Evolutionary conservation across 164 flowering plant species (phyloP).

Genomic region (Paratinospora sagittata): DNA sequence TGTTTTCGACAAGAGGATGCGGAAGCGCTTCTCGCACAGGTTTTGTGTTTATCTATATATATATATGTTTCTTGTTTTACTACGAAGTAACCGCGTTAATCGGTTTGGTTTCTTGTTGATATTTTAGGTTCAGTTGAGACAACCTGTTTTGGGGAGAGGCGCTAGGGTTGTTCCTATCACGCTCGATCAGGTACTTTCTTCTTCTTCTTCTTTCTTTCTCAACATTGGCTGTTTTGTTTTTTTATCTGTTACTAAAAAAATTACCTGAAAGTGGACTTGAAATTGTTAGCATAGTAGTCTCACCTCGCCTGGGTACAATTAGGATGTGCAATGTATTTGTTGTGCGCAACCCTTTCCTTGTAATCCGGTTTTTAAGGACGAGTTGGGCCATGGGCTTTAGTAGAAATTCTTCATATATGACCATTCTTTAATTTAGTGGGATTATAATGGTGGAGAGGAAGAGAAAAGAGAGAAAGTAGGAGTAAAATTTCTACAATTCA

Average conservation of each 20-base stretch:
- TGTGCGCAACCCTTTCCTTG: too few relatives aligned
- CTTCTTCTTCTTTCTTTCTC: not conserved
- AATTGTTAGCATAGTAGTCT: too few relatives aligned
- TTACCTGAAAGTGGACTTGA: not conserved
- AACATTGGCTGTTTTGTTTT: not conserved
- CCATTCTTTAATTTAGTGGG: too few relatives aligned
- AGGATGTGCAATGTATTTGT: too few relatives aligned
- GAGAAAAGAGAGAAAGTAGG: too few relatives aligned
- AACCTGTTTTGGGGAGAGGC: conserved; percentile 44
- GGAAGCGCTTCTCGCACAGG: conserved; percentile 88
- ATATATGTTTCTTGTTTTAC: not conserved
- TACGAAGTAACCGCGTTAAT: not conserved
- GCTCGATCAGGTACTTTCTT: conserved; percentile 69
- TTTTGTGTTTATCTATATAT: conserved; percentile 8
- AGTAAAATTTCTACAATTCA: too few relatives aligned
- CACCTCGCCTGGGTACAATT: too few relatives aligned
- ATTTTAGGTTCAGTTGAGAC: conserved; percentile 57
- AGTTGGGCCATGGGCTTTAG: too few relatives aligned
- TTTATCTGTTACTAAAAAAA: not conserved
- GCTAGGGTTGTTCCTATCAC: conserved; percentile 87
- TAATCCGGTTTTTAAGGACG: too few relatives aligned
- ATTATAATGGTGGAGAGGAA: too few relatives aligned
- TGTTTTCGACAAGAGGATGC: conserved; percentile 91
- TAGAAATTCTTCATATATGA: too few relatives aligned
- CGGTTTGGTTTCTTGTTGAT: not conserved